Evolutionary conservation across 1,284 basidiomycete species (phyloP).

Genomic region (Pyrrhoderma lamaoense): DNA sequence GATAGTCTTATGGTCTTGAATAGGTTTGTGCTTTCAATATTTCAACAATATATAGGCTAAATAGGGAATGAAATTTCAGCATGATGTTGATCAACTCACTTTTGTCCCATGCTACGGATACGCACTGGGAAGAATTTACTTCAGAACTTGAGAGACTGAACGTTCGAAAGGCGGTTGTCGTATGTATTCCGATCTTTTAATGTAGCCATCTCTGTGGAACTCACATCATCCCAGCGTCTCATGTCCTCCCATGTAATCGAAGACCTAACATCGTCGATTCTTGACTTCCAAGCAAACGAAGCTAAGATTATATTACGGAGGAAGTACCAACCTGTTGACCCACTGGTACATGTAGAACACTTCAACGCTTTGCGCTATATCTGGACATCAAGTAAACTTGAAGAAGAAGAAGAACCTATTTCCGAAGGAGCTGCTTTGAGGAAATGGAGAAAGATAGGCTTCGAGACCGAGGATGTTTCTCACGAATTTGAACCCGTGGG

Average conservation of each 20-base stretch:
- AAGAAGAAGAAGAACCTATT: constrained; percentile 39
- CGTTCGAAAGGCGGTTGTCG: constrained; percentile 78
- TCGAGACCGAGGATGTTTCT: constrained; percentile 70
- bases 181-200: too few relatives aligned
- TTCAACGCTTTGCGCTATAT: constrained; percentile 60
- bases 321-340: constrained; percentile 72
- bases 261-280: constrained; percentile 78
- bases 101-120: constrained; percentile 68
- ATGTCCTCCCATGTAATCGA: constrained; percentile 85
- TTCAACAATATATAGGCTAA: constrained; percentile 2
- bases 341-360: constrained; percentile 55
- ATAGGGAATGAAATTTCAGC: constrained; percentile 31
- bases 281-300: constrained; percentile 90
- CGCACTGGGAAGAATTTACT: constrained; percentile 73
- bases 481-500: constrained; percentile 83
- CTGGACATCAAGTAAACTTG: constrained; percentile 59
- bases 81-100: constrained; percentile 89
- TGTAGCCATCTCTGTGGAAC: neutral
- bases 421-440: constrained; percentile 34
- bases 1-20: constrained; percentile 82
- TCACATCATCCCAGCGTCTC: constrained; percentile 49
- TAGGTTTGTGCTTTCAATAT: constrained; percentile 46
- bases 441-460: constrained; percentile 79
- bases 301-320: constrained; percentile 75
- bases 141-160: constrained; percentile 72